A percentile compares a stretch with the other conserved stretches of the same genome.
These are phyloP conservation scores for Aristolochia californica DNA, from an alignment of 164 flowering plant species.

Conservation along the genomic window DNA sequence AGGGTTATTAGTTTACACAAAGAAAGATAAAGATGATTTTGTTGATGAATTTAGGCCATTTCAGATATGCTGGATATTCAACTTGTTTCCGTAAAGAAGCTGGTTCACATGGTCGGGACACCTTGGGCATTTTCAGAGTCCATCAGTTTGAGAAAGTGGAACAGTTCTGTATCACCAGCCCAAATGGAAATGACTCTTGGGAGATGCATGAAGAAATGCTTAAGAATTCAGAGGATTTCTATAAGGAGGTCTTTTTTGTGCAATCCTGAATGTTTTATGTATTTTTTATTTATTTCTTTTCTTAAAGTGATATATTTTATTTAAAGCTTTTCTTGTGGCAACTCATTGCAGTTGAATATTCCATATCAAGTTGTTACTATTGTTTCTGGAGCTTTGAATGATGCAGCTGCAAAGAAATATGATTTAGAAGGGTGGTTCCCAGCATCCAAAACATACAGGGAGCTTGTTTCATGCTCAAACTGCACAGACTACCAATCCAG, in stretches of 20 bases:
- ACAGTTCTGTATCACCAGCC: conserved; percentile 86
- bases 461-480: conserved; percentile 89
- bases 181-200: conserved; percentile 74
- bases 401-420: conserved; percentile 95
- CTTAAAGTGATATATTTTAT: background rate
- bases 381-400: conserved; percentile 94
- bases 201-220: conserved; percentile 87
- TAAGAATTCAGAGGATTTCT: conserved; percentile 74
- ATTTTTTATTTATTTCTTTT: background rate
- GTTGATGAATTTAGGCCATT: conserved; percentile 5
- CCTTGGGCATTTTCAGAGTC: conserved; percentile 87
- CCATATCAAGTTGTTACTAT: conserved; percentile 81
- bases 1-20: too few species aligned
- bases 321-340: background rate
- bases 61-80: conserved; percentile 93
- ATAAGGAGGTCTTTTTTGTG: conserved; percentile 43
- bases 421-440: conserved; percentile 98
- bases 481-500: conserved; percentile 94
- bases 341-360: conserved; percentile 49
- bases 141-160: conserved; percentile 98
- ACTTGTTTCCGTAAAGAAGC: conserved; percentile 98
- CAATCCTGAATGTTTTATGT: background rate
- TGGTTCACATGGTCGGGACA: conserved; percentile 96
- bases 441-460: conserved; percentile 80
- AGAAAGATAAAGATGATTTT: too few species aligned